Evolutionary conservation across 1,284 basidiomycete genomes (phyloP).

Genomic region (Ustilago hordei): DNA sequence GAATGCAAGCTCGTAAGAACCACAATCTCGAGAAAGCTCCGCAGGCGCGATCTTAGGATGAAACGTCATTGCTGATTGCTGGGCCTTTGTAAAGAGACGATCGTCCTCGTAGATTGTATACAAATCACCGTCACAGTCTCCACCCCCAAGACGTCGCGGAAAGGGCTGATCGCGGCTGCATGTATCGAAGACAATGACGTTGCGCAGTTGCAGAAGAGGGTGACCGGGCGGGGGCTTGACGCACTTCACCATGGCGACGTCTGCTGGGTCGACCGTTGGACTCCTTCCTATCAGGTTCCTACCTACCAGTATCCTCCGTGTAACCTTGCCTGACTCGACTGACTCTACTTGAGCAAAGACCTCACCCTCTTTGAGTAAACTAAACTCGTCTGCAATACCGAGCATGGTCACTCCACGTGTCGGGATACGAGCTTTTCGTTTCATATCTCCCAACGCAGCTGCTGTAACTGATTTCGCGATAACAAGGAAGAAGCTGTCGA

Average conservation of each 20-base stretch:
- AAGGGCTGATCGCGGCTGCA: conserved; percentile 28
- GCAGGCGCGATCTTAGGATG: conserved; percentile 73
- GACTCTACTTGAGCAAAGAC: conserved; percentile 41
- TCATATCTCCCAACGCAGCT: conserved; percentile 47
- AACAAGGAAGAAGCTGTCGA: conserved; percentile 33
- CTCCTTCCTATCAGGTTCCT: conserved; percentile 45
- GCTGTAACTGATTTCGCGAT: conserved; percentile 25
- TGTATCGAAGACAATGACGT: conserved; percentile 51
- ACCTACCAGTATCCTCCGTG: conserved; percentile 28
- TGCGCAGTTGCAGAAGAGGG: conserved; percentile 45
- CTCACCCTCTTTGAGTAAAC: conserved; percentile 37
- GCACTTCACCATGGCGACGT: conserved; percentile 40
- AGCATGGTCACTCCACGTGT: conserved; percentile 35
- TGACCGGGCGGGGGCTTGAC: conserved; percentile 36
- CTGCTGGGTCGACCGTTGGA: conserved; percentile 49
- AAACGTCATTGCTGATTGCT: conserved; percentile 5
- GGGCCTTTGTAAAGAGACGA: conserved; percentile 74
- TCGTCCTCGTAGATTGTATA: conserved; percentile 72
- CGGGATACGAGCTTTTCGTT: conserved; percentile 44
- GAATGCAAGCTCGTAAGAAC: conserved; percentile 77
- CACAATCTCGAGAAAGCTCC: conserved; percentile 73
- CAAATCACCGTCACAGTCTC: conserved; percentile 54
- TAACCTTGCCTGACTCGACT: conserved; percentile 16
- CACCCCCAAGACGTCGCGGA: conserved; percentile 40
- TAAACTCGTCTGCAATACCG: conserved; percentile 50